Conservation (phyloP, 306 rosid genomes). For the Crotalaria pallida region DNA sequence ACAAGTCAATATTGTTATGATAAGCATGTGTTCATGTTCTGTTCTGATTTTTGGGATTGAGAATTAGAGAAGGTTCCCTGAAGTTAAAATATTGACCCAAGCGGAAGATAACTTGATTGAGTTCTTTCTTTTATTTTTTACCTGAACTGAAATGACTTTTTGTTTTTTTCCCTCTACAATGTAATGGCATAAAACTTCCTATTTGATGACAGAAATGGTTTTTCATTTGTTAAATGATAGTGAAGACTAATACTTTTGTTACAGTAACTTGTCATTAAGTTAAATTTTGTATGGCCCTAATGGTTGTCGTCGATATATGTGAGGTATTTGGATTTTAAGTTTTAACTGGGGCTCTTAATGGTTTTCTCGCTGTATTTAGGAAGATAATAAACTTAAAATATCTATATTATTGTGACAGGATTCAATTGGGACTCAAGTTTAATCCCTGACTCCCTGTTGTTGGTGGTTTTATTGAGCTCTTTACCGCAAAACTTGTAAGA, state of each 20-base stretch:
- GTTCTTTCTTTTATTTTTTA: not conserved
- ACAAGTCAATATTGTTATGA: not conserved
- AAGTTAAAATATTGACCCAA: not conserved
- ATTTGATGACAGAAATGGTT: not conserved
- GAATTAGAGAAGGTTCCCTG: not conserved
- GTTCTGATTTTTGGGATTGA: not conserved
- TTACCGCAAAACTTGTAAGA: constrained; percentile 50
- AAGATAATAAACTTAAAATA: constrained; percentile 1
- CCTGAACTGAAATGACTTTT: not conserved
- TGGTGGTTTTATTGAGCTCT: constrained; percentile 79
- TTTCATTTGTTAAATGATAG: not conserved
- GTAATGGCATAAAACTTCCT: not conserved
- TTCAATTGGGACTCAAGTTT: constrained; percentile 57
- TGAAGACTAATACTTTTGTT: not conserved
- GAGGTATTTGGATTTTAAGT: not conserved
- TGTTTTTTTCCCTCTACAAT: not conserved
- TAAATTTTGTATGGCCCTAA: not conserved
- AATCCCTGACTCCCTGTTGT: constrained; percentile 56
- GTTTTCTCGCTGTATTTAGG: not conserved
- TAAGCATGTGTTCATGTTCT: not conserved
- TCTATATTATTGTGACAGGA: constrained; percentile 40
- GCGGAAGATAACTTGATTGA: not conserved
- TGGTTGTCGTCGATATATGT: not conserved
- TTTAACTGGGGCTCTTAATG: not conserved
- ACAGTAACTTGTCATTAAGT: not conserved